Percentiles rank a stretch among this genome's conserved stretches.
Evolutionary conservation across 768 basidiomycete genomes (phyloP).

Genomic region (Xanthoconium stramineum): DNA sequence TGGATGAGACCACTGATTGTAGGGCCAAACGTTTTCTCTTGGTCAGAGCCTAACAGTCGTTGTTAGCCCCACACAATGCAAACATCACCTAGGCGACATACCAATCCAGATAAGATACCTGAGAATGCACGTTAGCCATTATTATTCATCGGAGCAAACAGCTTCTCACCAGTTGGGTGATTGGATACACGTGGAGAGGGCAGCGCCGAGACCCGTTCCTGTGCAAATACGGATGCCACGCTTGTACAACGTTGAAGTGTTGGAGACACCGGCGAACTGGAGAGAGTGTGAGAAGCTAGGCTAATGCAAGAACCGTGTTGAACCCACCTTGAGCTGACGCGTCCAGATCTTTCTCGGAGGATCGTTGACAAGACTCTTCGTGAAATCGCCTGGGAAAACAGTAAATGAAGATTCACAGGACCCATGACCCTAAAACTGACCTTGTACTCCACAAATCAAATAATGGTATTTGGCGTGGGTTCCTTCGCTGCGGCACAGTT

Average conservation of each 20-base stretch:
- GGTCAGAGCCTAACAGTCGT: conserved; percentile 59
- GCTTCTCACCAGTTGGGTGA: conserved; percentile 60
- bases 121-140: not conserved
- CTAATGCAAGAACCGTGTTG: not conserved
- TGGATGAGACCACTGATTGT: conserved; percentile 74
- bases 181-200: conserved; percentile 75
- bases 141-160: not conserved
- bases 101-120: conserved; percentile 83
- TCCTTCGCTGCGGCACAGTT: conserved; percentile 51
- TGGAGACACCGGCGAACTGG: conserved; percentile 78
- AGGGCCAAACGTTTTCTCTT: conserved; percentile 81
- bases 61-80: conserved; percentile 8
- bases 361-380: conserved; percentile 62
- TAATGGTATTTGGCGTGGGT: conserved; percentile 73
- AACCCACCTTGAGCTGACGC: conserved; percentile 66
- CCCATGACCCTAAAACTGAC: conserved; percentile 20
- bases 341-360: conserved; percentile 76
- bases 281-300: conserved; percentile 3
- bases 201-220: conserved; percentile 78
- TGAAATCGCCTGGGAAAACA: conserved; percentile 60
- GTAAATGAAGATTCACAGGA: not conserved
- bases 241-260: conserved; percentile 76
- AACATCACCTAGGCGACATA: conserved; percentile 23
- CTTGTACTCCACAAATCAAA: conserved; percentile 78
- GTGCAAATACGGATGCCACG: conserved; percentile 81